phyloP scores from a whole-genome alignment of 805 yeast genomes.

The Lipomyces lipofer region DNA sequence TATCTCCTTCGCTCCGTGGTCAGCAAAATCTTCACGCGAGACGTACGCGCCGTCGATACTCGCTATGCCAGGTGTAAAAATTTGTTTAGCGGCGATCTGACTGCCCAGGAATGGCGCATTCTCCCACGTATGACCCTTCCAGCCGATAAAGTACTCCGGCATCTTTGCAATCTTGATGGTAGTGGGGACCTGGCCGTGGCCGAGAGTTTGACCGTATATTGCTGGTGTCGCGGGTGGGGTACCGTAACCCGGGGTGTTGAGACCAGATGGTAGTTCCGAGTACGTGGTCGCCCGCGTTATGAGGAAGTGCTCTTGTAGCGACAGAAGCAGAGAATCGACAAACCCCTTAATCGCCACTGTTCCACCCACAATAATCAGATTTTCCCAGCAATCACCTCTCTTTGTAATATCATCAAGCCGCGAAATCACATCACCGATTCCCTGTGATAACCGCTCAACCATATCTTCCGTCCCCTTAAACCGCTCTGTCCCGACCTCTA shows the following conservation, averaged over 20 bases:
- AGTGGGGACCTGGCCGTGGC: conserved; percentile 74
- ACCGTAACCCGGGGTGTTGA: conserved; percentile 39
- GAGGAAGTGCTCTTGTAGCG: conserved; percentile 58
- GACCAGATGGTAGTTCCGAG: conserved; percentile 42
- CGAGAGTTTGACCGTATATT: conserved; percentile 22
- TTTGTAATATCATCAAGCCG: conserved; percentile 65
- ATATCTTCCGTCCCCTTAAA: conserved; percentile 74
- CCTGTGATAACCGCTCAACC: conserved; percentile 54
- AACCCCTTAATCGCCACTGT: conserved; percentile 75
- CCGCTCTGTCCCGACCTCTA: conserved; percentile 85
- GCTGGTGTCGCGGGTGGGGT: conserved; percentile 39
- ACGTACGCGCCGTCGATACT: conserved; percentile 62
- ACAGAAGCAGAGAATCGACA: conserved; percentile 63
- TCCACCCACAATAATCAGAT: conserved; percentile 76
- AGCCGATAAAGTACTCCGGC: conserved; percentile 92
- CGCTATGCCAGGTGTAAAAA: conserved; percentile 60
- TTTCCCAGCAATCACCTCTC: conserved; percentile 83
- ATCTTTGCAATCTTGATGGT: conserved; percentile 64
- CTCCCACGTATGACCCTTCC: conserved; percentile 80
- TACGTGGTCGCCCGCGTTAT: conserved; percentile 42
- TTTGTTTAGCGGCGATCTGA: conserved; percentile 82
- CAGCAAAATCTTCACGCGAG: conserved; percentile 68
- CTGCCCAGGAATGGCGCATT: conserved; percentile 83
- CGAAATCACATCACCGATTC: conserved; percentile 54
- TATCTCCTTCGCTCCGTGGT: conserved; percentile 75